These are phyloP conservation scores for Elsinoe perseae DNA, from an alignment of 2,329 filamentous ascomycete genomes.

Conservation along the genomic window DNA sequence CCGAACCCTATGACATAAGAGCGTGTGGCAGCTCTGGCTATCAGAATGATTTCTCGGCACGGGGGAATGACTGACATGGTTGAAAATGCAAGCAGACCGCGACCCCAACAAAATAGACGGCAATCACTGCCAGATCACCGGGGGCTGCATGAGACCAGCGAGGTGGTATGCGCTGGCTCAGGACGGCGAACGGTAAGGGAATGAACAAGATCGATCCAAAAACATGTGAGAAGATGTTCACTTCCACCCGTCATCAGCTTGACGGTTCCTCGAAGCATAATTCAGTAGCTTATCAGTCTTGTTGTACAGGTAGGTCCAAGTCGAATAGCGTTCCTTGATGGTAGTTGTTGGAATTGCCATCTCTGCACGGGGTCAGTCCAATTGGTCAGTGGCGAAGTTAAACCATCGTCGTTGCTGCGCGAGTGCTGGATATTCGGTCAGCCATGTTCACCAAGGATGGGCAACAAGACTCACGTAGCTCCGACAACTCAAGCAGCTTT, in stretches of 20 bases:
- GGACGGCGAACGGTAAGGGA: neutral
- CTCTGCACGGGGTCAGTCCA: no score
- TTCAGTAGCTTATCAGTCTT: conserved; percentile 11
- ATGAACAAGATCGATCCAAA: conserved; percentile 10
- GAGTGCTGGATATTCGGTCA: no score
- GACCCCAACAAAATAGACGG: conserved; percentile 19
- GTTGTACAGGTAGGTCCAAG: conserved; percentile 6
- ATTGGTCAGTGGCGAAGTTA: no score
- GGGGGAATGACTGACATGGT: conserved; percentile 9
- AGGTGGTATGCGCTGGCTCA: neutral
- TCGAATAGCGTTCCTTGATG: neutral
- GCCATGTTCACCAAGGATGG: no score
- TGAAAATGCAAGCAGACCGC: conserved; percentile 18
- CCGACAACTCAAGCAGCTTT: no score
- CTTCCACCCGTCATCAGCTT: no score
- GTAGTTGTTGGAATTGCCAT: neutral
- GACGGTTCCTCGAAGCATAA: no score
- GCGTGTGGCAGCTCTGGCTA: conserved; percentile 19
- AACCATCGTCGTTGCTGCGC: no score
- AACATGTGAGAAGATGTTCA: conserved; percentile 16
- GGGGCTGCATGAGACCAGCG: neutral
- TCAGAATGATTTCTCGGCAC: neutral
- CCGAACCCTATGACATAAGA: conserved; percentile 17
- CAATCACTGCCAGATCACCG: conserved; percentile 18
- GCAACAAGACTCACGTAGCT: no score